phyloP scores from a whole-genome alignment of 2,329 filamentous ascomycete species.

The Verruconis gallopava region DNA sequence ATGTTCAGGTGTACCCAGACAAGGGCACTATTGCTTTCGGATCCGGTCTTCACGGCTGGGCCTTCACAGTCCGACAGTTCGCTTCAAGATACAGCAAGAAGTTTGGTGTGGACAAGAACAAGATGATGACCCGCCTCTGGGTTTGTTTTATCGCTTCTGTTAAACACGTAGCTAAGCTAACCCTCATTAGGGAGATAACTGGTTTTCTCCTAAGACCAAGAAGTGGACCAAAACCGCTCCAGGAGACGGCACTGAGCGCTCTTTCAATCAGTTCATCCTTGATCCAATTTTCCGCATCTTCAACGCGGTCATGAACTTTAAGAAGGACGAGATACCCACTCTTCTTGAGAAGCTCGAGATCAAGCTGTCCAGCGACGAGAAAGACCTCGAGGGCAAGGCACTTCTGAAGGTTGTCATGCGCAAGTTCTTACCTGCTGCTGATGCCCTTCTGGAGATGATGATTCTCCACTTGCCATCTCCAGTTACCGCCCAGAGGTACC shows the following conservation, averaged over 20 bases:
- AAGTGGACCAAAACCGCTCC: constrained; percentile 91
- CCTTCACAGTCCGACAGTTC: constrained; percentile 98
- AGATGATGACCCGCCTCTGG: constrained; percentile 99
- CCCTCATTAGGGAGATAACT: constrained; percentile 67
- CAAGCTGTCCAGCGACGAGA: constrained; percentile 78
- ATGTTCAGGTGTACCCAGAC: constrained; percentile 97
- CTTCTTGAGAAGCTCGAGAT: constrained; percentile 90
- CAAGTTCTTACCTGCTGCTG: constrained; percentile 96
- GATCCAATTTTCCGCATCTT: constrained; percentile 99
- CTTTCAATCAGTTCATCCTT: constrained; percentile 99
- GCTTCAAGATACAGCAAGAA: constrained; percentile 96
- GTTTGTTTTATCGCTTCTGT: constrained; percentile 34
- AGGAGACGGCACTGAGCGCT: constrained; percentile 82
- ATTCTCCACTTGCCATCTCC: constrained; percentile 97
- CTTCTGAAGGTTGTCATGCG: constrained; percentile 97
- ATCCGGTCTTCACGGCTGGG: constrained; percentile 99
- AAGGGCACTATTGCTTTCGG: constrained; percentile 97
- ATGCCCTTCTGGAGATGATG: constrained; percentile 99
- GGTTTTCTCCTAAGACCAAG: constrained; percentile 99
- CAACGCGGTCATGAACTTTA: constrained; percentile 92
- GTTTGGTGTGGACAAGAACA: constrained; percentile 98
- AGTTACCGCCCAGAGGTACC: constrained; percentile 91
- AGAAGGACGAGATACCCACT: constrained; percentile 76
- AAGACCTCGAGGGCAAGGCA: constrained; percentile 90
- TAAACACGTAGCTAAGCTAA: not conserved